A percentile compares a stretch with the other conserved stretches of the same genome.
Conservation (phyloP, 1,284 basidiomycete species). For the Melanopsichium pennsylvanicum region DNA sequence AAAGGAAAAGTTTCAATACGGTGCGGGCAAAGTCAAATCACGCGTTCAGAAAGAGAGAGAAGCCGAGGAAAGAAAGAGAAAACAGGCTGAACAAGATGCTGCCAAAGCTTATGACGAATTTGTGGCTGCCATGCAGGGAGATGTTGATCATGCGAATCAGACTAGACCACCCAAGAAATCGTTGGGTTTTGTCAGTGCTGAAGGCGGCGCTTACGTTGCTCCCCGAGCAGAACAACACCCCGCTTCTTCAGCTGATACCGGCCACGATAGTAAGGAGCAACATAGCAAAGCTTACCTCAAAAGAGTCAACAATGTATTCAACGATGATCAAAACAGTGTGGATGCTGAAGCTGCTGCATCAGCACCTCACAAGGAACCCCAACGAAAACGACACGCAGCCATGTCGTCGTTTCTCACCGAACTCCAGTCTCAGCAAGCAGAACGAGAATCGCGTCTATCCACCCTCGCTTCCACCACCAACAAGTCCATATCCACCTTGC, state of each 20-base stretch:
- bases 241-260: not conserved
- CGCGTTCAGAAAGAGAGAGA: conserved; percentile 52
- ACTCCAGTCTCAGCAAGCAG: conserved; percentile 75
- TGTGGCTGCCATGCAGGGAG: conserved; percentile 46
- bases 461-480: conserved; percentile 19
- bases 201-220: conserved; percentile 37
- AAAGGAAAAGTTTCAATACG: conserved; percentile 37
- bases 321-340: conserved; percentile 25
- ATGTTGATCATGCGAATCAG: conserved; percentile 13
- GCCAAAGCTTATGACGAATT: conserved; percentile 55
- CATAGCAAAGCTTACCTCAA: conserved; percentile 1
- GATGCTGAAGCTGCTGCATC: not conserved
- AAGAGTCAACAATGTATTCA: conserved; percentile 22
- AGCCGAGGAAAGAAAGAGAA: conserved; percentile 49
- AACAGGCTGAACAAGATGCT: conserved; percentile 49
- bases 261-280: no score
- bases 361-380: conserved; percentile 19
- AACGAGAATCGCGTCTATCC: conserved; percentile 79
- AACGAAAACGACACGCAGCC: conserved; percentile 31
- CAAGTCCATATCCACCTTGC: conserved; percentile 33
- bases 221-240: not conserved
- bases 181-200: conserved; percentile 45
- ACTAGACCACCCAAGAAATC: not conserved
- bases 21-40: conserved; percentile 42
- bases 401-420: conserved; percentile 53